Conservation (phyloP, 2,329 filamentous ascomycete species). For the Lasiodiplodia theobromae region DNA sequence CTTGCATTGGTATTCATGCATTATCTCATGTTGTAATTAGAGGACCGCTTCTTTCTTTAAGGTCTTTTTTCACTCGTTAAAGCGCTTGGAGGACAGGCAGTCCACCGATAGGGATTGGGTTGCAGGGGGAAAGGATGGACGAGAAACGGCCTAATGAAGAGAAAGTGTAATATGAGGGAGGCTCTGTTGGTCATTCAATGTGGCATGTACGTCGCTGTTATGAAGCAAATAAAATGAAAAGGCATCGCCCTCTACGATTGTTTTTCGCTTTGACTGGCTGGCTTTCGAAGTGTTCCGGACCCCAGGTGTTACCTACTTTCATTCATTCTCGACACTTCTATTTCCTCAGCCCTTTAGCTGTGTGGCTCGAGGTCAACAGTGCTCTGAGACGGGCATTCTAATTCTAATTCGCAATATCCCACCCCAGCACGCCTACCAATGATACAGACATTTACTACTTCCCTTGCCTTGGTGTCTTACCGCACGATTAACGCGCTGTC, state of each 20-base stretch:
- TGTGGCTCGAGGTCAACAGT: too few species aligned
- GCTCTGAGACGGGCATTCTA: not conserved
- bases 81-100: not conserved
- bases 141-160: constrained; percentile 17
- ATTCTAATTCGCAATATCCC: not conserved
- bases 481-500: not conserved
- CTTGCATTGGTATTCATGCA: constrained; percentile 3
- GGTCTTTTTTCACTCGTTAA: not conserved
- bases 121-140: not conserved
- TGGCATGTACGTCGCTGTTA: not conserved
- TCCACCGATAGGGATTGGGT: not conserved
- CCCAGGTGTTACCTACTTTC: too few species aligned
- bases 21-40: constrained; percentile 24
- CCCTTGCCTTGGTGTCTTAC: not conserved
- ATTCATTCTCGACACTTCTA: too few species aligned
- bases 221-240: not conserved
- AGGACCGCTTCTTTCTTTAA: not conserved
- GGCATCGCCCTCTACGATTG: not conserved
- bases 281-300: too few species aligned
- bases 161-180: not conserved
- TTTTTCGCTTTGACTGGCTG: too few species aligned
- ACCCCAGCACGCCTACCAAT: not conserved
- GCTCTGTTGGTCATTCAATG: not conserved
- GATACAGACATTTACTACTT: not conserved
- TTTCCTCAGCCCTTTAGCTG: too few species aligned